Percentiles rank a stretch among this genome's conserved stretches.
Conservation (phyloP, 768 basidiomycete species). For the Xanthoconium purpureum region DNA sequence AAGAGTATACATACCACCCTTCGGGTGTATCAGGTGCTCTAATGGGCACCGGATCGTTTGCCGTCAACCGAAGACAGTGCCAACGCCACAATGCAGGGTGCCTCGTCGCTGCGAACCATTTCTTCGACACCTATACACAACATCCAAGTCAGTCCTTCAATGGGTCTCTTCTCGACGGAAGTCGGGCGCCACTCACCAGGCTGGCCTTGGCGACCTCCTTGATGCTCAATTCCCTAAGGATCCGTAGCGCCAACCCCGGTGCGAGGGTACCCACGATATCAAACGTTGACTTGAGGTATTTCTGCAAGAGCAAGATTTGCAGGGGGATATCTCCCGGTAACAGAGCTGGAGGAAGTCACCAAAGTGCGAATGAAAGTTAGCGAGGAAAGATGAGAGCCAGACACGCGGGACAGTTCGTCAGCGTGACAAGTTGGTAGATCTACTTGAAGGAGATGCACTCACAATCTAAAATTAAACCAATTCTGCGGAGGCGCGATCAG, state of each 20-base stretch:
- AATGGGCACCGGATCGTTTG: constrained; percentile 66
- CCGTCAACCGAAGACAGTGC: constrained; percentile 71
- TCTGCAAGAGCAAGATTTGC: constrained; percentile 81
- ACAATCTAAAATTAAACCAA: constrained; percentile 30
- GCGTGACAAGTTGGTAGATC: background rate
- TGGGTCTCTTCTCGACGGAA: background rate
- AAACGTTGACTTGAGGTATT: constrained; percentile 78
- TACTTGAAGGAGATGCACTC: constrained; percentile 6
- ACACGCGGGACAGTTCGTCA: constrained; percentile 1
- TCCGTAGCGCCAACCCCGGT: constrained; percentile 58
- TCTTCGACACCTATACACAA: constrained; percentile 38
- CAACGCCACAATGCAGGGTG: constrained; percentile 75
- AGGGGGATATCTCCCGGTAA: constrained; percentile 82
- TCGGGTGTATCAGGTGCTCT: constrained; percentile 59
- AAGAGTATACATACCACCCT: constrained; percentile 58
- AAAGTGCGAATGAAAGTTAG: constrained; percentile 8
- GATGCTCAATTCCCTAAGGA: constrained; percentile 59
- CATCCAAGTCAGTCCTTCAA: background rate
- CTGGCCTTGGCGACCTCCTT: constrained; percentile 56
- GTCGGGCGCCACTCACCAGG: constrained; percentile 23
- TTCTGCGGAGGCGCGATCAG: constrained; percentile 17
- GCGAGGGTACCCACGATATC: constrained; percentile 76
- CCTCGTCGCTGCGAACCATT: constrained; percentile 39
- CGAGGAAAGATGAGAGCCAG: background rate
- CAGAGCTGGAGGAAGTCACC: constrained; percentile 45